Base-by-base conservation (phyloP, 2,329 filamentous ascomycete species). In the Pyrenophora seminiperda region DNA sequence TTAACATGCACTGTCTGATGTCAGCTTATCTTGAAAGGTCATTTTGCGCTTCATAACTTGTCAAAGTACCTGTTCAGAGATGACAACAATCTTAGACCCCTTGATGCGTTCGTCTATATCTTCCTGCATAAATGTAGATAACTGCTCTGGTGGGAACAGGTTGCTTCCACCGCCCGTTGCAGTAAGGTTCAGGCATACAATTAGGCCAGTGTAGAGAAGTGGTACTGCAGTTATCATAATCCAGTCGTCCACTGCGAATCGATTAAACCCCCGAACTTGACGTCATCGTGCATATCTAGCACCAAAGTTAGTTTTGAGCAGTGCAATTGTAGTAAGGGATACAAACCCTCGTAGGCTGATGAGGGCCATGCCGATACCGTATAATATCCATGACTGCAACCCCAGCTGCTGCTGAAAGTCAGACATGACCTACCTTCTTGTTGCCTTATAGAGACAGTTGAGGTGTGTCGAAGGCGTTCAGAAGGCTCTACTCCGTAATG, bases 1-100 rank as follows among this genome's bases (percentile, higher is more conserved):
- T 73, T 14, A 86, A 74, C 73, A 88, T 87, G 73, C 73, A 88
- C 86, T 61, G 81, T 79, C 86, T 77, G 17, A 18, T 1, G 40
- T 65, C 20, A 63, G 53, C 34, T 14, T 14, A 24, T 14, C n/a
- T n/a, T 14, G 2, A 13, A 9, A 7, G 9, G 10, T 43, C 9
- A n/a, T 13, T 31, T 2, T 9, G 18, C 7, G n/a, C 38, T 50
- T 15, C n/a, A 24, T 3, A 17, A 14, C 17, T n/a, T 19, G 17
- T 15, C 10, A 11, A 54, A 59, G 38, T 54, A 73, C 74, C 62
- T 78, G 74, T 62, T 79, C 76, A 3, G 75, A 75, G 1, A 77
- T 62, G 4, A 78, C 58, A 13, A 76, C 75, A 29, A 78, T 70
- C 59, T 78, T 78, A 11, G 74, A 75, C 10, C 75, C 76, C 30